Conservation (phyloP, 164 flowering plant genomes). For the grape (Vitis vinifera) region DNA sequence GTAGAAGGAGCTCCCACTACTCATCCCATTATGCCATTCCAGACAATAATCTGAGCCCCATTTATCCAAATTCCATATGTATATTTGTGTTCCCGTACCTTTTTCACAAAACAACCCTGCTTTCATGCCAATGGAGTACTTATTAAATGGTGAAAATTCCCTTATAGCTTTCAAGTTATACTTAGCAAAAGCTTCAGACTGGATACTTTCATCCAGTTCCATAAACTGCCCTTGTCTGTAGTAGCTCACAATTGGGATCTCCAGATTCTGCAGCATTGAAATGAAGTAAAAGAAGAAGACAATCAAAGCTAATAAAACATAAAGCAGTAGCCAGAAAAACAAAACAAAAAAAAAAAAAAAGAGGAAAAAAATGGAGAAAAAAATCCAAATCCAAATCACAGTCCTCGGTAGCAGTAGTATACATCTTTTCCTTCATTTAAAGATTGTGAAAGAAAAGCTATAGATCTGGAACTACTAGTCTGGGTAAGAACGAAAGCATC, state of each 20-base stretch:
- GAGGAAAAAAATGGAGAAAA: not conserved
- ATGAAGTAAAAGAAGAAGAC: not conserved
- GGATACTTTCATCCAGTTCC: conserved; percentile 47
- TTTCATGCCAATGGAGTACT: conserved; percentile 58
- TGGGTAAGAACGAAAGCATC: conserved; percentile 65
- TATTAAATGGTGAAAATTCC: conserved; percentile 58
- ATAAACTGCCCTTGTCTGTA: conserved; percentile 34
- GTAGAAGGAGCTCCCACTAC: conserved; percentile 31
- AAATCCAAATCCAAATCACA: not conserved
- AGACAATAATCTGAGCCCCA: conserved; percentile 55
- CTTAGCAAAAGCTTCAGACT: conserved; percentile 37
- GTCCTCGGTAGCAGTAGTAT: not conserved
- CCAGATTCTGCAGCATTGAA: conserved; percentile 42
- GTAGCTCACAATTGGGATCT: conserved; percentile 61
- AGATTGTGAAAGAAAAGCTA: conserved; percentile 63
- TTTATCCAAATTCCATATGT: conserved; percentile 61
- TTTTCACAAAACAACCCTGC: conserved; percentile 31
- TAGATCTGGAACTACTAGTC: conserved; percentile 55
- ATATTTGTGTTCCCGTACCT: conserved; percentile 60
- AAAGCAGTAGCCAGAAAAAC: not conserved
- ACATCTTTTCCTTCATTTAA: conserved; percentile 61
- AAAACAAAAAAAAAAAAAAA: not conserved
- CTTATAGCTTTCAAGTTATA: conserved; percentile 44
- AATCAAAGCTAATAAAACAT: not conserved
- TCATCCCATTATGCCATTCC: conserved; percentile 39